A percentile compares a stretch with the other conserved stretches of the same genome.
phyloP scores from a whole-genome alignment of 148 eudicot species.

The Rhododendron mucronatum region DNA sequence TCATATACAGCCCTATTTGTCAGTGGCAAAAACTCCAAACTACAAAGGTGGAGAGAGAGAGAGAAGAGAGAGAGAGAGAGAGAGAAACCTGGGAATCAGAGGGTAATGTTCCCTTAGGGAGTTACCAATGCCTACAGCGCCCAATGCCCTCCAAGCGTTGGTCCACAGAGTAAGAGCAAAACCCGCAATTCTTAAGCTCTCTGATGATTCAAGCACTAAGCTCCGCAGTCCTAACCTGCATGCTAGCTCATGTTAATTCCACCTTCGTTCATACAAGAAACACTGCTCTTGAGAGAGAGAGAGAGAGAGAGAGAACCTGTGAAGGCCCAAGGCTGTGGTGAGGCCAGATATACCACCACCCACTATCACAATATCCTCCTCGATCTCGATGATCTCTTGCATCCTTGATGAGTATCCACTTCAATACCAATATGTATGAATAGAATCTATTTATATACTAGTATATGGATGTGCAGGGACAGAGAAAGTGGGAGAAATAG shows the following conservation, averaged over 20 bases:
- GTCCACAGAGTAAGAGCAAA: slow-evolving; percentile 40
- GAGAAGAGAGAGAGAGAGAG: not conserved
- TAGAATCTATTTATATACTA: too few relatives aligned
- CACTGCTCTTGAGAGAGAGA: not conserved
- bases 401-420: not conserved
- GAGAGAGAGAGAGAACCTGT: slow-evolving; percentile 25
- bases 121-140: slow-evolving; percentile 38
- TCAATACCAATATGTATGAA: not conserved
- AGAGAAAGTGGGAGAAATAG: too few relatives aligned
- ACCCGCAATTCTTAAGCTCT: slow-evolving; percentile 38
- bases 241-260: not conserved
- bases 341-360: slow-evolving; percentile 50
- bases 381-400: not conserved
- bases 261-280: not conserved
- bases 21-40: not conserved
- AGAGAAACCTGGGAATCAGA: slow-evolving; percentile 18
- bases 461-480: too few relatives aligned
- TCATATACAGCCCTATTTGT: too few relatives aligned
- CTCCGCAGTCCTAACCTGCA: slow-evolving; percentile 14
- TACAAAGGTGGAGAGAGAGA: not conserved
- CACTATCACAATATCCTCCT: slow-evolving; percentile 15
- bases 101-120: slow-evolving; percentile 23
- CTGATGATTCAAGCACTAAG: slow-evolving; percentile 55
- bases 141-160: slow-evolving; percentile 56
- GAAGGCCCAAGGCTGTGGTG: slow-evolving; percentile 40